Evolutionary conservation across 1,284 basidiomycete genomes (phyloP).

Genomic region (Schizophyllum commune): DNA sequence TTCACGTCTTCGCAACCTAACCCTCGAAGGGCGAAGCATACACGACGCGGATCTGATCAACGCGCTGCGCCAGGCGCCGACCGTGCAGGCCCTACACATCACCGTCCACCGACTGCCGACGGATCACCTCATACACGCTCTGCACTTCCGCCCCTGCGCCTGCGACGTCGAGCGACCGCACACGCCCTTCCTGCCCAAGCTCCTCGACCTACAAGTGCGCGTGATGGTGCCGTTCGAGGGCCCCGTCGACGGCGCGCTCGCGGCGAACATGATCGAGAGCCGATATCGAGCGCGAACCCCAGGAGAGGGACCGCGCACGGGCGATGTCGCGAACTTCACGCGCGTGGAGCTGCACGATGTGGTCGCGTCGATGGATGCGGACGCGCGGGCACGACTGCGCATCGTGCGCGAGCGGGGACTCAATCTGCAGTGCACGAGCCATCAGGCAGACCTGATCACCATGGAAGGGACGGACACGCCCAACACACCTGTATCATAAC

Average conservation of each 20-base stretch:
- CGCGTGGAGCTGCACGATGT: not conserved
- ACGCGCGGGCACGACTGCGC: not conserved
- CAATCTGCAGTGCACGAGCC: not conserved
- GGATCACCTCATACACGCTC: not conserved
- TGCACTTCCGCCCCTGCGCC: not conserved
- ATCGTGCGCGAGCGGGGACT: not conserved
- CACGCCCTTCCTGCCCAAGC: not conserved
- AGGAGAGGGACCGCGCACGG: not conserved
- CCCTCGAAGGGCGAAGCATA: not conserved
- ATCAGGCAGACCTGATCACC: not conserved
- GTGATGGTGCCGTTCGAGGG: not conserved
- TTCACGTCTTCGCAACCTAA: not conserved
- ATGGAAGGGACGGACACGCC: not conserved
- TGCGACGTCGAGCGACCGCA: not conserved
- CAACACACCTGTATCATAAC: not conserved
- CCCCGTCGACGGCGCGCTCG: not conserved
- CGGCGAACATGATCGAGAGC: not conserved
- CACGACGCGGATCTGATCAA: not conserved
- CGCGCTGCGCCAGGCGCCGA: not conserved
- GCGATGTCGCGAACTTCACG: not conserved
- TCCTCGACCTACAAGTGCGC: not conserved
- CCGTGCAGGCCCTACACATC: not conserved
- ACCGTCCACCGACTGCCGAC: not conserved
- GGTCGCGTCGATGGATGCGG: not conserved
- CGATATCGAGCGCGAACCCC: not conserved